Base-by-base conservation (phyloP, 495 filamentous ascomycete species). In the Penicillium arizonense region DNA sequence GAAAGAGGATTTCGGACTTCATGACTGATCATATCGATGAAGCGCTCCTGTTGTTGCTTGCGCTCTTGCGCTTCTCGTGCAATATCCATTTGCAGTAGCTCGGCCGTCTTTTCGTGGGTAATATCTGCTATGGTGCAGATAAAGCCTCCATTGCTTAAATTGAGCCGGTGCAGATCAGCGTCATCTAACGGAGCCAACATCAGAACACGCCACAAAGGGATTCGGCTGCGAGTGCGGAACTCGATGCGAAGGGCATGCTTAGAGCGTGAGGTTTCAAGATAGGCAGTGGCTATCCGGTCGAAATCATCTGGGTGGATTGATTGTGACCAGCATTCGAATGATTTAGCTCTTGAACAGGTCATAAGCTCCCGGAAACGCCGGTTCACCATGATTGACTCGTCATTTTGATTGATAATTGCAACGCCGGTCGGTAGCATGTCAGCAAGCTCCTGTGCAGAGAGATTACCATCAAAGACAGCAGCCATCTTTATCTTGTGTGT, bases 1-100 rank as follows among this genome's bases (percentile, higher is more conserved):
- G 82, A 87, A 8, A 94, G 75, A 2, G 90, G 90, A 55, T 94
- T 96, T 8, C 89, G 82, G 76, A 94, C 89, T 61, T 96, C 90
- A 59, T 96, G 90, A 55, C 86, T 90, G 6, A 87, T 91, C 55
- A 91, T 93, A 65, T 93, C 89, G 60, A 94, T 92, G 66, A 93
- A 95, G 53, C 90, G 91, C 61, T 93, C 85, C 55, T 88, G 84
- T 52, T 87, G 82, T 33, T 81, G 71, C 62, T 88, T 87, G 37
- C 80, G 77, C 52, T 84, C 82, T 43, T 87, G 77, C 5, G 82
- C 87, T 61, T 83, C 84, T 55, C 81, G 74, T 28, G 84, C 83
- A 56, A 82, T 76, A 46, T 83, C 81, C 56, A 81, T 81, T 52
- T 86, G 80, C 37, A 66, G 43, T 42, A 73, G 21, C 45, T 79